Evolutionary conservation across 2,329 filamentous ascomycete species (phyloP), one percentile per base, ranked within the genome.

Genomic region (Fusarium continuum): DNA sequence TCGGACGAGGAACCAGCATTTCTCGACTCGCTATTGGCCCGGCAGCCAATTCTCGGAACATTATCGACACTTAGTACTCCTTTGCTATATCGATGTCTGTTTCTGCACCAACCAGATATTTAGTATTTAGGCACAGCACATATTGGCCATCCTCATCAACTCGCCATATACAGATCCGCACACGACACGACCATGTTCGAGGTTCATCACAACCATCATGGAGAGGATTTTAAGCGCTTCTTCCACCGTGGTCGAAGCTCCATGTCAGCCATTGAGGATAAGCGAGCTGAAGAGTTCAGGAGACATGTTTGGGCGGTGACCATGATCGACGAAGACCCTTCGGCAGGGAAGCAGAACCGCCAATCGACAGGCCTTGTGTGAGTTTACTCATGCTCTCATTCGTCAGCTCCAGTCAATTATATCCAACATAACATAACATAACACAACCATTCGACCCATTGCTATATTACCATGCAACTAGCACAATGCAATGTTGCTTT

Each of bases 261-360:
- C 32, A 70, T 71, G 69, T 61, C 69, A 17, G 67, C 69, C 14
- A 50, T 71, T 20, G 69, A 71, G 26, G 67, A 71, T 39, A 71
- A 63, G 58, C 53, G 61, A 23, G 69, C 69, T 26, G 69, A 71
- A 10, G 69, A 70, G 38, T 70, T 71, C 45, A 67, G 69, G 13
- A 68, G 58, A 32, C 69, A 70, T 41, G 69, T 69, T 8, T 71
- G 69, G 69, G 63, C 64, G 8, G 61, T 65, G 14, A 71, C 69
- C 28, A 71, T 71, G 69, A 67, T 70, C 31, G 69, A 71, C 38
- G 69, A 71, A 23, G 61, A 70, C 34, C 65, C 67, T 29, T 53
- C 54, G 56, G 47, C 56, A 16, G 62, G 52, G 23, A 55, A 55
- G n/a, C 55, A 47, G 19, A 59, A 54, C 38, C 55, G 67, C 22